A percentile compares a stretch with the other conserved stretches of the same genome.
These are phyloP conservation scores for Cercospora sp. DNA, from an alignment of 2,329 filamentous ascomycete genomes.

Conservation along the genomic window DNA sequence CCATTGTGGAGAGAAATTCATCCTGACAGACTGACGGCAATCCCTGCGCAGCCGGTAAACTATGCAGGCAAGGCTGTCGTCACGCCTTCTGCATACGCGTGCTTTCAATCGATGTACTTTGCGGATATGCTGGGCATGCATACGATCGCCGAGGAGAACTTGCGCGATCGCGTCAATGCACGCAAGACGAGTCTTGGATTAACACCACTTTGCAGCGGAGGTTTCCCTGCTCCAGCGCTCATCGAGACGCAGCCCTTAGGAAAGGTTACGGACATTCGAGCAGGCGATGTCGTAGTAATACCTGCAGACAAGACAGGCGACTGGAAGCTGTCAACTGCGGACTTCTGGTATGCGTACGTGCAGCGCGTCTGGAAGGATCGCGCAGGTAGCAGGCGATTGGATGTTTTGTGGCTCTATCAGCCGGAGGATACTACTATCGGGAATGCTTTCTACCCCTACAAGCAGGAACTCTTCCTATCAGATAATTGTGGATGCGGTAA, in stretches of 20 bases:
- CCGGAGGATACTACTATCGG: conserved; percentile 70
- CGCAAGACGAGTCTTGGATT: conserved; percentile 32
- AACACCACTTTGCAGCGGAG: conserved; percentile 23
- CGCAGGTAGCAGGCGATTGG: conserved; percentile 49
- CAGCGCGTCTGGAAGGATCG: conserved; percentile 52
- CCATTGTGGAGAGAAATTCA: conserved; percentile 16
- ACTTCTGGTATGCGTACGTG: conserved; percentile 69
- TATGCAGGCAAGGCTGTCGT: conserved; percentile 57
- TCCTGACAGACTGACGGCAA: not conserved
- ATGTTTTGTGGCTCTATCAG: conserved; percentile 73
- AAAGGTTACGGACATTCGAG: conserved; percentile 33
- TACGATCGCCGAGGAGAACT: conserved; percentile 26
- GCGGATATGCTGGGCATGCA: conserved; percentile 50
- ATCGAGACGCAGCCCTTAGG: not conserved
- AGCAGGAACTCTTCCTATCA: conserved; percentile 74
- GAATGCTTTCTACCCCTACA: conserved; percentile 65
- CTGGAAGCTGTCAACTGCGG: conserved; percentile 56
- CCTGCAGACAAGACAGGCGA: conserved; percentile 50
- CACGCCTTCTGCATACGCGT: conserved; percentile 66
- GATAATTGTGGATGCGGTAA: conserved; percentile 71
- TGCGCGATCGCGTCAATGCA: conserved; percentile 19
- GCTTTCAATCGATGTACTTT: conserved; percentile 66
- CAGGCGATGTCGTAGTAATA: conserved; percentile 55
- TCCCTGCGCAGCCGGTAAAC: conserved; percentile 22
- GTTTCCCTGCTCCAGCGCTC: not conserved